Evolutionary conservation across 176 grass and related monocot genomes (phyloP).

Genomic region (Cymbopogon citratus): DNA sequence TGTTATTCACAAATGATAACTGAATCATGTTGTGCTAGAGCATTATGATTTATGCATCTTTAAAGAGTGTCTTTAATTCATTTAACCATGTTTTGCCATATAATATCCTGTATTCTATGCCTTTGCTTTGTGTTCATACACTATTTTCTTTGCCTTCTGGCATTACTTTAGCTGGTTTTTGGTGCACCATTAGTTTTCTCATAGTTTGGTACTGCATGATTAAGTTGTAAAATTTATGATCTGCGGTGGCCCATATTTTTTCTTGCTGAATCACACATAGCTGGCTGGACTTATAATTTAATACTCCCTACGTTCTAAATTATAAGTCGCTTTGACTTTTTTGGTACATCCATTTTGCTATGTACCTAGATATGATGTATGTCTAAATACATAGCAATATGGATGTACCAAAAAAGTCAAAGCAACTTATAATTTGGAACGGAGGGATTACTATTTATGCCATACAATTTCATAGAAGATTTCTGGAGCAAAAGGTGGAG

Average conservation of each 20-base stretch:
- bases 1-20: background rate
- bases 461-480: background rate
- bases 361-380: too few species aligned
- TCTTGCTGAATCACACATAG: background rate
- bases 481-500: background rate
- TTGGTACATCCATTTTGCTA: too few species aligned
- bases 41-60: background rate
- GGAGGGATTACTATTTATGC: background rate
- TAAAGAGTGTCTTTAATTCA: background rate
- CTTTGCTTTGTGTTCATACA: background rate
- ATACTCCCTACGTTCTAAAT: too few species aligned
- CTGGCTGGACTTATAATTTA: background rate
- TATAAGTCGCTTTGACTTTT: too few species aligned
- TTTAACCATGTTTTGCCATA: background rate
- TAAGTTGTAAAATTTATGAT: slow-evolving; percentile 2
- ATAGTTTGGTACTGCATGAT: slow-evolving; percentile 9
- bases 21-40: background rate
- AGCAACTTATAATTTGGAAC: too few species aligned
- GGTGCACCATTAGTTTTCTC: too few species aligned
- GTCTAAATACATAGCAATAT: too few species aligned
- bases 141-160: background rate
- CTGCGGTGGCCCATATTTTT: background rate
- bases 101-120: background rate
- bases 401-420: too few species aligned
- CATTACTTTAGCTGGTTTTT: background rate